Evolutionary conservation across 208 protist genomes (phyloP).

Genomic region (Crithidia sp.): DNA sequence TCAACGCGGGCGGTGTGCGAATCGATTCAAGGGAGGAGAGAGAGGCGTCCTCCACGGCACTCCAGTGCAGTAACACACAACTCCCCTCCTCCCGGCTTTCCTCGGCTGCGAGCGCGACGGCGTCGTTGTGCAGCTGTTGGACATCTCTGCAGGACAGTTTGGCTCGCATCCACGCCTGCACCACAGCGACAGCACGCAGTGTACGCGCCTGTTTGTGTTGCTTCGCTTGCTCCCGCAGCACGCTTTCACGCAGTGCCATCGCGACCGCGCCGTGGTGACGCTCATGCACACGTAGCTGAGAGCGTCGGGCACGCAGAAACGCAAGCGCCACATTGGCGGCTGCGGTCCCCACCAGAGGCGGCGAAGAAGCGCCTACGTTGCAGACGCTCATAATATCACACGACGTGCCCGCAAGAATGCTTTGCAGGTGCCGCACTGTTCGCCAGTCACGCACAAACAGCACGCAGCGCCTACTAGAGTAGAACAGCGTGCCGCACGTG

Average conservation of each 20-base stretch:
- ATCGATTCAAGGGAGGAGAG: not conserved
- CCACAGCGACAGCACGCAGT: not conserved
- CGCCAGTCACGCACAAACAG: conserved; percentile 29
- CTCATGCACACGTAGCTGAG: conserved; percentile 3
- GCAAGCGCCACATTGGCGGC: not conserved
- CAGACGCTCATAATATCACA: not conserved
- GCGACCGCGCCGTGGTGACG: not conserved
- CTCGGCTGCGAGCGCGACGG: not conserved
- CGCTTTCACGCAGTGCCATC: not conserved
- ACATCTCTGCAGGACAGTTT: not conserved
- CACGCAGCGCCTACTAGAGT: conserved; percentile 27
- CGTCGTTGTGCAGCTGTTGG: not conserved
- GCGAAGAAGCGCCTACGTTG: not conserved
- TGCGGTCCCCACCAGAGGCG: not conserved
- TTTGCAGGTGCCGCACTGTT: conserved; percentile 11
- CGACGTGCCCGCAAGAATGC: conserved; percentile 6
- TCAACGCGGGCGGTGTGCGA: too few relatives aligned
- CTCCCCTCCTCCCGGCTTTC: not conserved
- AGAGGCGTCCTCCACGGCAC: conserved; percentile 11
- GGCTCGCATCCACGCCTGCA: conserved; percentile 10
- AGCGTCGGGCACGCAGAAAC: not conserved
- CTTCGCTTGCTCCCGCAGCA: not conserved
- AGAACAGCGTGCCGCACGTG: conserved; percentile 18
- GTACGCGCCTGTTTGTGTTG: not conserved
- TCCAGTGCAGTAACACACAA: conserved; percentile 25